Evolutionary conservation across 345 rosid species (phyloP), one percentile per base, ranked within the genome.

Genomic region (Corymbia maculata): DNA sequence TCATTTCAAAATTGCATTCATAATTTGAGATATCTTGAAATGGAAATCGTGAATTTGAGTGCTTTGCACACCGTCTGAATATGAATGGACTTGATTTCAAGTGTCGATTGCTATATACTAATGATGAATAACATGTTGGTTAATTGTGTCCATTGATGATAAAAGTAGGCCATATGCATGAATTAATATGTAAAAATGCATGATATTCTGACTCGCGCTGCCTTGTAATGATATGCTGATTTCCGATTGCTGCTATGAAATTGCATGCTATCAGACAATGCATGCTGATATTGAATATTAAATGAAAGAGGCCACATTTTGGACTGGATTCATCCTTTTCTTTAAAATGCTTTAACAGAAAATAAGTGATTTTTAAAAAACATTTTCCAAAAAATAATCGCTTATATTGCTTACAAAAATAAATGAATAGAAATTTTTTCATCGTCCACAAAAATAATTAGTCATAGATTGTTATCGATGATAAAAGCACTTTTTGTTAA

Each of bases 21-120:
- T 16, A 16, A 15, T 66, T 68, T 32, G 4, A 68, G 9, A 68
- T 1, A 19, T 30, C 9, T 3, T 0, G 3, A 32, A 66, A 68
- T 32, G 45, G 16, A 68, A 68, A 16, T 68, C 8, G 22, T 68
- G 79, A 68, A 68, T 16, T 68, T 16, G 79, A 68, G 32, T 15
- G 24, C 1, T 68, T 68, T 68, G 79, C 79, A 17, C 0, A 6
- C 12, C 0, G 0, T 32, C 22, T 1, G 4, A 68, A 32, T 32
- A 32, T 0, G 24, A 68, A 17, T 68, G 45, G 45, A 68, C 16
- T 68, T 68, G 45, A 68, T 32, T 68, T 68, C 22, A 0, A 30
- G 32, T 68, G 22, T 68, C 2, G 2, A 68, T 68, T 32, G 45
- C 79, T 11, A 17, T 4, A 8, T 30, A 30, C 4, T 32, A 68